Evolutionary conservation across 345 rosid genomes (phyloP), one percentile per base, ranked within the genome.

Genomic region (Dimocarpus longan): DNA sequence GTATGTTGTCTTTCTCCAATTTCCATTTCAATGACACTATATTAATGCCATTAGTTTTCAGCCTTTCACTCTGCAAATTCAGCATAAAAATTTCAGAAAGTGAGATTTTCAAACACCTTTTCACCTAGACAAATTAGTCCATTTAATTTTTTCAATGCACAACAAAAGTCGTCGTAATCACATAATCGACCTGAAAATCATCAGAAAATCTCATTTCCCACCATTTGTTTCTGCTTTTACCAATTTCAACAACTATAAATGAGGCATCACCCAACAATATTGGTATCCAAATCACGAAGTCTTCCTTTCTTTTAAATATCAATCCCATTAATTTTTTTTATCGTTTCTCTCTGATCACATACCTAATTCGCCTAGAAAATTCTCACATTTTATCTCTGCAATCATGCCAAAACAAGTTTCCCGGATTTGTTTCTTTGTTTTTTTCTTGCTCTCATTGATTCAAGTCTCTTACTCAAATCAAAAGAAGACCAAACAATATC

Each of bases 341-440:
- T 13, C 16, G 6, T 79, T 66, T 40, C 54, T 66, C 66, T 13
- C 48, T 2, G 19, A 11, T 21, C 32, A 32, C 65, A 13, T 15
- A 50, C 32, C 4, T 15, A 15, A 54, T 37, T 56, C 19, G 15
- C 21, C 37, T 32, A 32, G 3, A 32, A 32, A 32, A 2, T 32
- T 32, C 37, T 32, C 37, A 32, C 3, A 32, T 32, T 2, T 32
- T 32, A 32, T 73, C 50, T 12, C 43, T 8, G 18, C 46, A 64
- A 48, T 22, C 66, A 78, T 78, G 81, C 18, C 42, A 50, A 68
- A 80, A 64, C 76, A 75, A 73, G 44, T 28, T 9, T 15, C 12
- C 22, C 46, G 28, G 48, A 7, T 11, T 62, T 60, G 81, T 67
- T 12, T 76, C 63, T 64, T 7, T 26, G 12, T 78, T 60, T 42